phyloP scores from a whole-genome alignment of 108 stramenopile genomes.

The Cylindrotheca fusiformis region DNA sequence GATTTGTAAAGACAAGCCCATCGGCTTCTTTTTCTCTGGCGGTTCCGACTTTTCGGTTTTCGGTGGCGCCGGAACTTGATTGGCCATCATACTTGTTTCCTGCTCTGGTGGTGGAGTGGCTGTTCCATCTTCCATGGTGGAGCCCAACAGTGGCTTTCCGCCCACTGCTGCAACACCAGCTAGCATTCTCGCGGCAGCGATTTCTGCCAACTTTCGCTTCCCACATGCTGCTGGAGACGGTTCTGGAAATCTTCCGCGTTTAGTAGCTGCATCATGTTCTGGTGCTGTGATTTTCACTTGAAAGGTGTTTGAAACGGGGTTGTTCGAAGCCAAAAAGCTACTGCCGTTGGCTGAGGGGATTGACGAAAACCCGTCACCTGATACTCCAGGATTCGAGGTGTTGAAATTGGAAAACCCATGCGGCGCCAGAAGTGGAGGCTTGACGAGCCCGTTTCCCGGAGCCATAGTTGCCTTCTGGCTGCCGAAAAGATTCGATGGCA shows the following conservation, averaged over 20 bases:
- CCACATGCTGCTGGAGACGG: constrained; percentile 87
- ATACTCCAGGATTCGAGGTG: neutral
- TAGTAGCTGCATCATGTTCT: constrained; percentile 42
- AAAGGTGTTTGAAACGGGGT: constrained; percentile 11
- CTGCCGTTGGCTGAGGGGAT: neutral
- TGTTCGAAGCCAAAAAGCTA: neutral
- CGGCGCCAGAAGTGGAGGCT: neutral
- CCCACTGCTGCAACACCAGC: constrained; percentile 52
- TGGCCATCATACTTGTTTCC: neutral
- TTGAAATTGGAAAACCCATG: neutral
- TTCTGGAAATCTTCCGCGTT: constrained; percentile 66
- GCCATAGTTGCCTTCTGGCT: neutral
- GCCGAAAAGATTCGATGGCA: neutral
- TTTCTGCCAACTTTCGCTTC: constrained; percentile 81
- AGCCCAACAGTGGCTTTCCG: constrained; percentile 5
- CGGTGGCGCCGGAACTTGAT: constrained; percentile 10
- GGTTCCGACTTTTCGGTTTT: neutral
- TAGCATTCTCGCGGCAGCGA: constrained; percentile 84
- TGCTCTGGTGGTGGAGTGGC: constrained; percentile 40
- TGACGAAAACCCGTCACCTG: neutral
- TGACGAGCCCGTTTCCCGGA: neutral
- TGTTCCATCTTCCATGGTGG: constrained; percentile 19
- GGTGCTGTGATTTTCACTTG: constrained; percentile 73
- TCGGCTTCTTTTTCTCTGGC: constrained; percentile 10
- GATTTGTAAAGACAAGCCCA: constrained; percentile 72